phyloP scores from a whole-genome alignment of 306 rosid genomes.

The Prinsepia uniflora region DNA sequence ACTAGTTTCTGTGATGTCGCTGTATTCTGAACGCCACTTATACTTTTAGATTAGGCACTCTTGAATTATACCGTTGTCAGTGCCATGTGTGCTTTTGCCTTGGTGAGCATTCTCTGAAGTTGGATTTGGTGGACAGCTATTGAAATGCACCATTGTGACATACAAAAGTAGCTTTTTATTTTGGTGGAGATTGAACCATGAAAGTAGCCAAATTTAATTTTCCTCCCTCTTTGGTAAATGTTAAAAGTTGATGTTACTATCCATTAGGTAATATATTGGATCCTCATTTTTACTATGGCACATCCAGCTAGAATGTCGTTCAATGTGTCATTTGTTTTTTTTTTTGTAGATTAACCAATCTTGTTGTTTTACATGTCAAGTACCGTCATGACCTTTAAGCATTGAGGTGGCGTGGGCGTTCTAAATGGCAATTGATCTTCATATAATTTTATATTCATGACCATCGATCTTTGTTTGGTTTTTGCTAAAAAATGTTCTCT shows the following conservation, averaged over 20 bases:
- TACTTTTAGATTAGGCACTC: neutral
- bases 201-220: neutral
- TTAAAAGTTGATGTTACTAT: neutral
- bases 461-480: neutral
- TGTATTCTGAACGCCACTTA: neutral
- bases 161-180: neutral
- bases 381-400: neutral
- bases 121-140: slow-evolving; percentile 2
- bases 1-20: neutral
- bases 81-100: neutral
- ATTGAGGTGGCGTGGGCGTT: neutral
- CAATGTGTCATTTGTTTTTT: neutral
- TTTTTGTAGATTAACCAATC: neutral
- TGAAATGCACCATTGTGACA: neutral
- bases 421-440: neutral
- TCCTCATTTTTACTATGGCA: neutral
- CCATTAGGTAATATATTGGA: neutral
- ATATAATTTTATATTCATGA: neutral
- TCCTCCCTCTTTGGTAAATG: neutral
- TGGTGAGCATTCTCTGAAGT: neutral
- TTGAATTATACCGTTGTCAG: neutral
- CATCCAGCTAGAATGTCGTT: neutral
- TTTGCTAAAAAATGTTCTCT: neutral
- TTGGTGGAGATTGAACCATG: neutral
- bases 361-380: neutral